Evolutionary conservation across 2,329 filamentous ascomycete genomes (phyloP).

Genomic region (Venturia oleaginea): DNA sequence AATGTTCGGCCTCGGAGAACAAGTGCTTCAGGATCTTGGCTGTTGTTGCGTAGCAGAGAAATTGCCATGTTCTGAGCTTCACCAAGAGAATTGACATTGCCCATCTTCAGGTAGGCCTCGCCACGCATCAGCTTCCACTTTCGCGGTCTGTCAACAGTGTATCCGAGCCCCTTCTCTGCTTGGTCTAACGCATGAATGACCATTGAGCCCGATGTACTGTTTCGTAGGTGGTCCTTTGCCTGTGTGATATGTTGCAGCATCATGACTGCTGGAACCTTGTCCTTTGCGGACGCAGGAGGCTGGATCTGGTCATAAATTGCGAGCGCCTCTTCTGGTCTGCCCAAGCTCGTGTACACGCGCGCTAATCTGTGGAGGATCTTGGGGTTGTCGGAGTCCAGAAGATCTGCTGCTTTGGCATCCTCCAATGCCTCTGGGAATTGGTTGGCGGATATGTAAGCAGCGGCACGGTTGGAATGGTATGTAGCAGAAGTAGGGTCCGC

Average conservation of each 20-base stretch:
- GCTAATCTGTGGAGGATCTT: slow-evolving; percentile 86
- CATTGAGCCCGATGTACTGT: slow-evolving; percentile 79
- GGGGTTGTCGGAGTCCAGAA: slow-evolving; percentile 73
- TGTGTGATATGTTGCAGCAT: slow-evolving; percentile 78
- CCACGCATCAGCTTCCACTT: slow-evolving; percentile 92
- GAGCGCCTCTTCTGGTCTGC: slow-evolving; percentile 78
- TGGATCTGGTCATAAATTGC: slow-evolving; percentile 72
- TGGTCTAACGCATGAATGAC: slow-evolving; percentile 84
- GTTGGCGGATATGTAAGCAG: slow-evolving; percentile 82
- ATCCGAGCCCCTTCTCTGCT: slow-evolving; percentile 71
- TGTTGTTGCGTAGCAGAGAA: slow-evolving; percentile 74
- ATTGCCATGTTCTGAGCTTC: slow-evolving; percentile 92
- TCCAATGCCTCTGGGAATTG: slow-evolving; percentile 73
- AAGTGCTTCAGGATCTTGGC: slow-evolving; percentile 85
- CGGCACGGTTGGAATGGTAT: slow-evolving; percentile 90
- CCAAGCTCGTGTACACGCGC: slow-evolving; percentile 80
- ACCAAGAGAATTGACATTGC: slow-evolving; percentile 75
- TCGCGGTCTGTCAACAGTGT: slow-evolving; percentile 68
- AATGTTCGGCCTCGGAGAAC: slow-evolving; percentile 80
- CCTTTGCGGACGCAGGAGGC: slow-evolving; percentile 72
- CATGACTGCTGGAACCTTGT: slow-evolving; percentile 69
- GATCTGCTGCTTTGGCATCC: slow-evolving; percentile 73
- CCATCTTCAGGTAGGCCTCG: slow-evolving; percentile 89
- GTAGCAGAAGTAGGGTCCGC: slow-evolving; percentile 77
- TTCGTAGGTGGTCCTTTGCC: slow-evolving; percentile 66